Conservation (phyloP, 345 rosid genomes). For the Hirschfeldia incana region DNA sequence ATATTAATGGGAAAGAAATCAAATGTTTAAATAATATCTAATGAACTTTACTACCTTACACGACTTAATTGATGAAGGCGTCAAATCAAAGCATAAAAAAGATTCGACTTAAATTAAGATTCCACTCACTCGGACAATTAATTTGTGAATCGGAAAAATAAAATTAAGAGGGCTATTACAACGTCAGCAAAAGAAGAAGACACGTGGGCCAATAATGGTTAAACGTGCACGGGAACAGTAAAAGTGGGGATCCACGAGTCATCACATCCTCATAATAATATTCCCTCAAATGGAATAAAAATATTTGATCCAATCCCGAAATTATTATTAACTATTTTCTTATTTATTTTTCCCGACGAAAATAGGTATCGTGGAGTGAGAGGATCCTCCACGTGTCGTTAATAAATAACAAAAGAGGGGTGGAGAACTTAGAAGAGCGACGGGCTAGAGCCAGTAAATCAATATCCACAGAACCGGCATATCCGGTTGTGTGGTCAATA, state of each 20-base stretch:
- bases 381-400: conserved; percentile 51
- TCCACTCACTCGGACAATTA: not conserved
- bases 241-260: conserved; percentile 20
- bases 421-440: not conserved
- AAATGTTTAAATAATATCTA: not conserved
- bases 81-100: conserved; percentile 16
- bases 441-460: conserved; percentile 21
- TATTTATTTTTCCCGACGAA: not conserved
- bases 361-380: conserved; percentile 34
- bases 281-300: conserved; percentile 21
- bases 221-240: conserved; percentile 17
- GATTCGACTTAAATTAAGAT: not conserved
- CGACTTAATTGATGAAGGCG: not conserved
- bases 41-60: not conserved
- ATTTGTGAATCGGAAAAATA: not conserved
- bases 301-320: conserved; percentile 26
- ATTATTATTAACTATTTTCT: not conserved
- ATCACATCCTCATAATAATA: conserved; percentile 20
- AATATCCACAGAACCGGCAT: not conserved
- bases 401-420: not conserved
- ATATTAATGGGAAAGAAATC: conserved; percentile 1
- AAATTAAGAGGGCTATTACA: not conserved
- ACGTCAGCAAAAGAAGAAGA: not conserved
- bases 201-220: conserved; percentile 39
- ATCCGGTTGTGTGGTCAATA: not conserved